Evolutionary conservation across 1,139 yeast genomes (phyloP).

Genomic region (Taphrina flavorubra): DNA sequence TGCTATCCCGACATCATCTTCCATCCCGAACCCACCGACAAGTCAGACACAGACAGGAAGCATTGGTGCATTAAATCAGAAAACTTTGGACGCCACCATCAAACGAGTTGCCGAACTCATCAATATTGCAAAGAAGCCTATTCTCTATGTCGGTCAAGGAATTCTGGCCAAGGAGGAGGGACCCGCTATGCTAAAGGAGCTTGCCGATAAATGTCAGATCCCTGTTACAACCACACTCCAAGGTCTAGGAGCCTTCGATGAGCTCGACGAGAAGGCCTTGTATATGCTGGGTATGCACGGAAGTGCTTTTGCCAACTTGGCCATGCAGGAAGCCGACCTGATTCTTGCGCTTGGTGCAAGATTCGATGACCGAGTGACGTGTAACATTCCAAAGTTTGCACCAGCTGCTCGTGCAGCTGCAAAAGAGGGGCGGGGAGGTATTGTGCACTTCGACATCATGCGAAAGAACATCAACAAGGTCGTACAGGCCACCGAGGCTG

Average conservation of each 20-base stretch:
- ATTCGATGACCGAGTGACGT: conserved; percentile 97
- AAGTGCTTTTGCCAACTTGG: conserved; percentile 89
- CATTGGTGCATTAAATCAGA: conserved; percentile 52
- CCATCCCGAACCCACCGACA: conserved; percentile 81
- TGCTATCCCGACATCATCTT: conserved; percentile 83
- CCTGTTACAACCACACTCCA: conserved; percentile 97
- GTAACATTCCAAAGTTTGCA: conserved; percentile 83
- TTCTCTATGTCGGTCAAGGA: conserved; percentile 92
- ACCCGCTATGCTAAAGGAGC: conserved; percentile 75
- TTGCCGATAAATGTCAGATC: conserved; percentile 86
- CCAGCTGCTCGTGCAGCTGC: conserved; percentile 93
- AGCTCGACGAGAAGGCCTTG: conserved; percentile 83
- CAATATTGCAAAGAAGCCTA: conserved; percentile 83
- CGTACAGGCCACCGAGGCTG: conserved; percentile 94
- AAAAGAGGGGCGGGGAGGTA: conserved; percentile 87
- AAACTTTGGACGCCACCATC: conserved; percentile 76
- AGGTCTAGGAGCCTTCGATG: conserved; percentile 93
- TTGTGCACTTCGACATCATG: conserved; percentile 90
- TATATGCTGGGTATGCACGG: conserved; percentile 99
- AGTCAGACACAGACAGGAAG: conserved; percentile 51
- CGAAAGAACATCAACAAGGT: conserved; percentile 98
- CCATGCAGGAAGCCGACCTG: conserved; percentile 91
- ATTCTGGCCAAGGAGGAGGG: conserved; percentile 80
- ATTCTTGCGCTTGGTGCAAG: conserved; percentile 95
- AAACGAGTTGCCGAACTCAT: conserved; percentile 76